A percentile compares a stretch with the other conserved stretches of the same genome.
phyloP scores from a whole-genome alignment of 2,329 filamentous ascomycete species.

The Rutstroemia sp. region DNA sequence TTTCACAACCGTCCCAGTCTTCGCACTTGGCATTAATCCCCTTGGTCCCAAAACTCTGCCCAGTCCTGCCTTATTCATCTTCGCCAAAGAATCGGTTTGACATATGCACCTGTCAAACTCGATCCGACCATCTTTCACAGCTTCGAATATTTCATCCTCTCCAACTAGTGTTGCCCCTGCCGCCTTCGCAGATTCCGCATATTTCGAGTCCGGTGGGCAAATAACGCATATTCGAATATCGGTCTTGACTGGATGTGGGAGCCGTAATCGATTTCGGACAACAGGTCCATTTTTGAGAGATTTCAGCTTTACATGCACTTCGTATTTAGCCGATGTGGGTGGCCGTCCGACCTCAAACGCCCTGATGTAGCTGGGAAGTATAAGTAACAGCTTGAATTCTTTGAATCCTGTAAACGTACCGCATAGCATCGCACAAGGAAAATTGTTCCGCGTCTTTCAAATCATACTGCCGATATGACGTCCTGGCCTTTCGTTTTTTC shows the following conservation, averaged over 20 bases:
- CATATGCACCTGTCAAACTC: slow-evolving; percentile 87
- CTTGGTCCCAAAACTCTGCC: slow-evolving; percentile 79
- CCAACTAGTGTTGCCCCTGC: slow-evolving; percentile 80
- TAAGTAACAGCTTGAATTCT: slow-evolving; percentile 2
- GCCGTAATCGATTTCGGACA: slow-evolving; percentile 77
- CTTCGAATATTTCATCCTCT: slow-evolving; percentile 77
- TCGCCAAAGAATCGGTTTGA: slow-evolving; percentile 69
- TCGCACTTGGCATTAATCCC: slow-evolving; percentile 86
- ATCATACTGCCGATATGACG: slow-evolving; percentile 30
- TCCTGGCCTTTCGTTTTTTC: slow-evolving; percentile 29
- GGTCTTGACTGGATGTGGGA: slow-evolving; percentile 85
- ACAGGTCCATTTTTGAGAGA: slow-evolving; percentile 81
- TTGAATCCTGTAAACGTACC: slow-evolving; percentile 44
- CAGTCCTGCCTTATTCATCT: slow-evolving; percentile 73
- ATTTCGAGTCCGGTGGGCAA: slow-evolving; percentile 70
- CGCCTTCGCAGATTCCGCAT: slow-evolving; percentile 64
- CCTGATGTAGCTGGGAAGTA: slow-evolving; percentile 65
- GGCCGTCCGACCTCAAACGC: slow-evolving; percentile 84
- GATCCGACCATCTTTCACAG: slow-evolving; percentile 64
- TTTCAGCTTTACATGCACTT: slow-evolving; percentile 74
- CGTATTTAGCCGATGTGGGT: slow-evolving; percentile 74
- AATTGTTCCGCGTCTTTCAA: slow-evolving; percentile 51
- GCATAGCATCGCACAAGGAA: slow-evolving; percentile 85
- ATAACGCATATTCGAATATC: slow-evolving; percentile 87
- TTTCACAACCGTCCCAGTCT: slow-evolving; percentile 81